A percentile compares a stretch with the other conserved stretches of the same genome.
Evolutionary conservation across 179 eudicot genomes (phyloP).

Genomic region (Vitellaria paradoxa): DNA sequence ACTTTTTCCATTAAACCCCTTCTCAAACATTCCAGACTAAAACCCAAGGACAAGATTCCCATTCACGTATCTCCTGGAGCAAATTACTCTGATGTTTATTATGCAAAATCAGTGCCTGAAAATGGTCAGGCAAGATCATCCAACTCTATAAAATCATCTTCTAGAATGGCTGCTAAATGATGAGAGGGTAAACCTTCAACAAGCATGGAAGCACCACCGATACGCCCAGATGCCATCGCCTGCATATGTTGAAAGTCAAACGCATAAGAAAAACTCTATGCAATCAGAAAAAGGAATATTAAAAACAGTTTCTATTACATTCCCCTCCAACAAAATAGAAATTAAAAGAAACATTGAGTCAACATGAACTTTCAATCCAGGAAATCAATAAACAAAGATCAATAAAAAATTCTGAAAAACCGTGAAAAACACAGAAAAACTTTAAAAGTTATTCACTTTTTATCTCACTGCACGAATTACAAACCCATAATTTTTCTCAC

Average conservation of each 20-base stretch:
- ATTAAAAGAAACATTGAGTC: not conserved
- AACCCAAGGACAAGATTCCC: not conserved
- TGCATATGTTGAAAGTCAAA: conserved; percentile 17
- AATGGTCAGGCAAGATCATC: conserved; percentile 39
- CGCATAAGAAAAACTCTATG: not conserved
- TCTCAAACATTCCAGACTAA: too few species aligned
- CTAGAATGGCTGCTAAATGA: conserved; percentile 23
- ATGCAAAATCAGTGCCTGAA: conserved; percentile 14
- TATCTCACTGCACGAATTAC: too few species aligned
- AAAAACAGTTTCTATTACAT: not conserved
- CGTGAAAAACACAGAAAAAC: too few species aligned
- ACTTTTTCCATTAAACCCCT: too few species aligned
- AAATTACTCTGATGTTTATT: not conserved
- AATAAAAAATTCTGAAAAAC: too few species aligned
- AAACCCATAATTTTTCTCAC: too few species aligned
- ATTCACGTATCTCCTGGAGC: not conserved
- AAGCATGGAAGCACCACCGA: conserved; percentile 12
- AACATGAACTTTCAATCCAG: not conserved
- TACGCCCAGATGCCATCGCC: conserved; percentile 27
- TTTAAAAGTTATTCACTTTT: too few species aligned
- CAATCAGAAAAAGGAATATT: not conserved
- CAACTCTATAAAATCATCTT: conserved; percentile 44
- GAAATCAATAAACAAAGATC: not conserved
- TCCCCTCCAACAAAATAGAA: not conserved
- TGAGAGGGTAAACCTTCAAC: conserved; percentile 18